Percentiles rank a stretch among this genome's conserved stretches.
phyloP scores from a whole-genome alignment of 1,139 yeast genomes.

The Meyerozyma smithsonii region DNA sequence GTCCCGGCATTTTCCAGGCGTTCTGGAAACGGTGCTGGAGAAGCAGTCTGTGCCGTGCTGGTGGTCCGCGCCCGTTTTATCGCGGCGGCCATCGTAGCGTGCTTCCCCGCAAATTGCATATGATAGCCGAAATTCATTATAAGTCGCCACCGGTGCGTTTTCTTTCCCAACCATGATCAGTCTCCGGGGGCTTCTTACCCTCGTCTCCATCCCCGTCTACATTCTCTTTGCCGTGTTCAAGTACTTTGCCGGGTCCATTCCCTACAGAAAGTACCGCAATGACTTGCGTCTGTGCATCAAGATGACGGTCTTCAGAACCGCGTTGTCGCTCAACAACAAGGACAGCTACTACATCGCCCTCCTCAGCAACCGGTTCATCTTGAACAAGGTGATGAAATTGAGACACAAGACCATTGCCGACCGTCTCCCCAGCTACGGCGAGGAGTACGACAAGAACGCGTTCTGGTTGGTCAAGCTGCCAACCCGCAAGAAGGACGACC shows the following conservation, averaged over 20 bases:
- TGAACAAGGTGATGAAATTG: constrained; percentile 9
- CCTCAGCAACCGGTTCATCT: constrained; percentile 9
- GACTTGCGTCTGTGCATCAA: constrained; percentile 16
- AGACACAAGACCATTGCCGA: constrained; percentile 7
- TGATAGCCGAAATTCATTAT: background rate
- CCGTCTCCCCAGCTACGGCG: constrained; percentile 27
- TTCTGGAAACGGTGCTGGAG: background rate
- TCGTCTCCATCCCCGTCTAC: constrained; percentile 6
- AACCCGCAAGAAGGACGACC: constrained; percentile 25
- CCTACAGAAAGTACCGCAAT: constrained; percentile 16
- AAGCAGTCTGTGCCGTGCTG: background rate
- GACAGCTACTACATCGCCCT: constrained; percentile 12
- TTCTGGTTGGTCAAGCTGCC: constrained; percentile 34
- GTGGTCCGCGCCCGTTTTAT: background rate
- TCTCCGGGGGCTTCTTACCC: constrained; percentile 3
- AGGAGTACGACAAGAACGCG: constrained; percentile 27
- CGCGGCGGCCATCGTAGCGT: background rate
- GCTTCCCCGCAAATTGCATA: background rate
- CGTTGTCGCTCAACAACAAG: constrained; percentile 13
- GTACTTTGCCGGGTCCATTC: constrained; percentile 16
- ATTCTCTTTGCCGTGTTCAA: constrained; percentile 10
- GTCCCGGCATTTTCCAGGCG: too few species aligned
- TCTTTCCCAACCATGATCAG: too few species aligned
- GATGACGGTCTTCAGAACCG: constrained; percentile 17
- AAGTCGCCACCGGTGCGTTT: too few species aligned